Evolutionary conservation across 2,329 filamentous ascomycete species (phyloP), one percentile per base, ranked within the genome.

Genomic region (Phaeophleospora eucalypticola): DNA sequence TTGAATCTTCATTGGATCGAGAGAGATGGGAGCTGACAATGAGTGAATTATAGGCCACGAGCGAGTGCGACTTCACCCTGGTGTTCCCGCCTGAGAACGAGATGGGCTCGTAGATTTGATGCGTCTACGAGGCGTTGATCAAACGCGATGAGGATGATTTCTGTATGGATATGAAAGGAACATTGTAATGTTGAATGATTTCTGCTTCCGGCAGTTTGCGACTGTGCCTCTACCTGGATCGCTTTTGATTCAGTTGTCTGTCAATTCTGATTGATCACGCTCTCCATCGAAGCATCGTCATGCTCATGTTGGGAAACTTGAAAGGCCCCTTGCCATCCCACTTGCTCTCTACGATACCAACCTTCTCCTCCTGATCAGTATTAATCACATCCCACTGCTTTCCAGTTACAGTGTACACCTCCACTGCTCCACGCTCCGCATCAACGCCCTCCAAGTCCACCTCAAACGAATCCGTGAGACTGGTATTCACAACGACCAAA

Each of bases 401-500:
- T 0, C 81, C 84, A 1, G 76, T 77, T 12, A 90, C 80, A 0
- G 74, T 81, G 59, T 80, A 83, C 3, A 87, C 81, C 20, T 78
- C 59, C 0, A 86, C 78, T 1, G 33, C 36, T 16, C 48, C 50
- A 2, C 20, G 17, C 17, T n/a, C 2, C 0, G 71, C 72, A 3
- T 58, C 58, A 0, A 81, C 63, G 0, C 84, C 84, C 34, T 76
- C 72, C n/a, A 89, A 41, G 36, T 77, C 71, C 0, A 79, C 79
- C 51, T 78, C 73, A 44, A 84, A 82, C 46, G 75, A 78, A 52
- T 76, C 72, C 7, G 75, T 73, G 52, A 84, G 80, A 46, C 69
- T 65, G 16, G 88, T 76, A 63, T 93, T 93, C 14, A 89, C 84
- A 1, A 90, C 86, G 2, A 79, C 85, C 53, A 91, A 57, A 53